Percentiles rank a stretch among this genome's conserved stretches.
These are phyloP conservation scores for Alternaria brassicae DNA, from an alignment of 2,329 filamentous ascomycete genomes.

Conservation along the genomic window DNA sequence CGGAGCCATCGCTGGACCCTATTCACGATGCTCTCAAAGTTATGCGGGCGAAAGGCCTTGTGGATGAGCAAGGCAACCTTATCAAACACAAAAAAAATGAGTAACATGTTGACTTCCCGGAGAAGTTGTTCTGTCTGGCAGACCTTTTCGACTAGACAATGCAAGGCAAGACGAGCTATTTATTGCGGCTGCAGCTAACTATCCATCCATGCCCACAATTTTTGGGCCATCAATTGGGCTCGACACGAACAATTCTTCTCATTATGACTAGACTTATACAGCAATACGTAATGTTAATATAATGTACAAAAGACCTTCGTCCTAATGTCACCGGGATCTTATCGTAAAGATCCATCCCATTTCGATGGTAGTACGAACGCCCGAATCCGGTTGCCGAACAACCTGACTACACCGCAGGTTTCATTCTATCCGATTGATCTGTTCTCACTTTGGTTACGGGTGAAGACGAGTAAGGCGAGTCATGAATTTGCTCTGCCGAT, in stretches of 20 bases:
- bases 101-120: not conserved
- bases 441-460: not conserved
- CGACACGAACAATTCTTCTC: not conserved
- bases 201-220: not conserved
- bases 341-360: not conserved
- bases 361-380: not conserved
- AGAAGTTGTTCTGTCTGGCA: constrained; percentile 1
- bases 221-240: not conserved
- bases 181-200: not conserved
- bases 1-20: constrained; percentile 9
- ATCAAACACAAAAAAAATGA: constrained; percentile 12
- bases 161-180: not conserved
- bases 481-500: not conserved
- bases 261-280: not conserved
- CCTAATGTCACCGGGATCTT: not conserved
- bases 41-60: constrained; percentile 11
- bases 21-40: constrained; percentile 16
- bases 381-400: not conserved
- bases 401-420: not conserved
- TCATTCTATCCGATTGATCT: not conserved
- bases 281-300: constrained; percentile 3
- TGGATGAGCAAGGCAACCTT: constrained; percentile 9
- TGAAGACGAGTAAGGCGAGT: not conserved
- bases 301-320: not conserved
- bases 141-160: not conserved